phyloP scores from a whole-genome alignment of 2,329 filamentous ascomycete genomes.

The Aureobasidium zeae region DNA sequence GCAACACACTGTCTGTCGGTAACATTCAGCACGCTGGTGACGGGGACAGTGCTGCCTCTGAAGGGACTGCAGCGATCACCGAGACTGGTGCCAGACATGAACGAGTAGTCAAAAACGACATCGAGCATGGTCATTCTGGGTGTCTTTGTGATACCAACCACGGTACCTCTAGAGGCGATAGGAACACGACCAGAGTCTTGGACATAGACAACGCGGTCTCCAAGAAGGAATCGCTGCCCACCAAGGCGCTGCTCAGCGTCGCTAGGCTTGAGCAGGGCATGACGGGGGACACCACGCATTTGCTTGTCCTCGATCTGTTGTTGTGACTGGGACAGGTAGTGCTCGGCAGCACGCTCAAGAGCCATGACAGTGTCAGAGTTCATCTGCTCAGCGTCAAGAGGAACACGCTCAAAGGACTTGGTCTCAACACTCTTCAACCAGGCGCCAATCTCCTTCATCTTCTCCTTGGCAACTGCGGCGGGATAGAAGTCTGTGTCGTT shows the following conservation, averaged over 20 bases:
- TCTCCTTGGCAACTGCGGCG: constrained; percentile 58
- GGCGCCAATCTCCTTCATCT: constrained; percentile 85
- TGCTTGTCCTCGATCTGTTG: constrained; percentile 52
- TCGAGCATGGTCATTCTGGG: constrained; percentile 75
- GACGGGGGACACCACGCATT: constrained; percentile 72
- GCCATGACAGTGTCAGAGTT: constrained; percentile 80
- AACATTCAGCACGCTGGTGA: constrained; percentile 82
- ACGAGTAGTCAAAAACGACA: constrained; percentile 84
- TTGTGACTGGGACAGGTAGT: constrained; percentile 44
- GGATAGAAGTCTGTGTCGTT: constrained; percentile 80
- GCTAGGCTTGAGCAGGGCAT: constrained; percentile 80
- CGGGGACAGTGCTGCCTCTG: constrained; percentile 82
- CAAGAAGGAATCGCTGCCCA: constrained; percentile 72
- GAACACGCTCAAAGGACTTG: constrained; percentile 90
- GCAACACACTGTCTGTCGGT: constrained; percentile 70
- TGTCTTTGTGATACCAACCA: constrained; percentile 89
- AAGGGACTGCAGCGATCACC: constrained; percentile 86
- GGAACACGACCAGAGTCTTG: constrained; percentile 90
- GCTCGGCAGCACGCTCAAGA: constrained; percentile 69
- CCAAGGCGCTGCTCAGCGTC: constrained; percentile 91
- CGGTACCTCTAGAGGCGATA: constrained; percentile 81
- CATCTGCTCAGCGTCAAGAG: constrained; percentile 89
- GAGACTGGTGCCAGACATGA: constrained; percentile 94
- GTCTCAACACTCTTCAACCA: constrained; percentile 91
- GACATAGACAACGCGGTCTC: constrained; percentile 87